Conservation (phyloP, 331 rosid genomes). For the Stylosanthes scabra region DNA sequence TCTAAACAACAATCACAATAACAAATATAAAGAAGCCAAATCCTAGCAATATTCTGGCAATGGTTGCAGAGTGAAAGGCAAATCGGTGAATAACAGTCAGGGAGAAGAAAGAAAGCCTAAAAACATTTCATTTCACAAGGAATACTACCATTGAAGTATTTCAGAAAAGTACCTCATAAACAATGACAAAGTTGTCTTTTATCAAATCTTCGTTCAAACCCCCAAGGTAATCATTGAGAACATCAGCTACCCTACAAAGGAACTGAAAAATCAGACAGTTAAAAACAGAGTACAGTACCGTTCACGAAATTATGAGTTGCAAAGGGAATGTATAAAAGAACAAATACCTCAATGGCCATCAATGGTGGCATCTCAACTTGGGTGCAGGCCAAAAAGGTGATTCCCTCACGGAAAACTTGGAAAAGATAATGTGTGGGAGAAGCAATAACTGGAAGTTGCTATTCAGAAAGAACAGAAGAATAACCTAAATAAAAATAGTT, state of each 20-base stretch:
- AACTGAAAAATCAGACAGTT: slow-evolving; percentile 68
- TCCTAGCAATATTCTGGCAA: slow-evolving; percentile 26
- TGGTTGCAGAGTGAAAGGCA: background rate
- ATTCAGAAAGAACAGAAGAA: slow-evolving; percentile 32
- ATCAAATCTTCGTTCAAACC: slow-evolving; percentile 86
- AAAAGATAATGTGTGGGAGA: slow-evolving; percentile 97
- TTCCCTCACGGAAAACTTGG: slow-evolving; percentile 88
- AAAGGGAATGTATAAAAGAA: background rate
- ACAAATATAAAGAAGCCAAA: no score
- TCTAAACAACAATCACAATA: background rate
- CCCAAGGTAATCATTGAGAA: slow-evolving; percentile 86
- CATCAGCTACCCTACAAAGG: slow-evolving; percentile 96
- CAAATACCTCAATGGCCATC: slow-evolving; percentile 90
- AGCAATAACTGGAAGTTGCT: slow-evolving; percentile 92
- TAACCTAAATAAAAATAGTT: background rate
- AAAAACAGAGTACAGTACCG: background rate
- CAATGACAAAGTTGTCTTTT: slow-evolving; percentile 91
- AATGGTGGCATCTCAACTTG: slow-evolving; percentile 99
- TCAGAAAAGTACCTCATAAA: slow-evolving; percentile 67
- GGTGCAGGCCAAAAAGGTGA: slow-evolving; percentile 92
- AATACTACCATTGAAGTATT: background rate
- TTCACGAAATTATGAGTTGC: background rate
- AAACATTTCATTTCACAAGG: background rate
- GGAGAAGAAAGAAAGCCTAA: background rate
- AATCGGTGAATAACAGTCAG: background rate